Evolutionary conservation across 345 rosid genomes (phyloP).

Genomic region (Moricandia moricandioides): DNA sequence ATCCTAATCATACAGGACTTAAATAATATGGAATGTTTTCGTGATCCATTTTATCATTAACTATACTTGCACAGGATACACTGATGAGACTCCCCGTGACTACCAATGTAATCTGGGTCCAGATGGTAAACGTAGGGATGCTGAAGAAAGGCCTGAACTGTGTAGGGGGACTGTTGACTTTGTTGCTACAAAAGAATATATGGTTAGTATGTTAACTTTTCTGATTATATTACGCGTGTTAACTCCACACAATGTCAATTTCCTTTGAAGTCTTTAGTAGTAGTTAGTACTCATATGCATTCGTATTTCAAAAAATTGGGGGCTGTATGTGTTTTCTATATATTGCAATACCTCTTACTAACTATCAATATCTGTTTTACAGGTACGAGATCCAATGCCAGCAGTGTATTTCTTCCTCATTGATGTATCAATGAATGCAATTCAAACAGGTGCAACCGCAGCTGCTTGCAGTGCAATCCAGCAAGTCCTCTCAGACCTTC

Average conservation of each 20-base stretch:
- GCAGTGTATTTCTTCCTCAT: constrained; percentile 87
- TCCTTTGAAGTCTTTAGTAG: too few relatives aligned
- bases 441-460: constrained; percentile 95
- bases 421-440: constrained; percentile 92
- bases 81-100: constrained; percentile 78
- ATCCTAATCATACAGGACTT: too few relatives aligned
- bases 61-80: constrained; percentile 51
- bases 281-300: too few relatives aligned
- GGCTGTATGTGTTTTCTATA: too few relatives aligned
- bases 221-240: too few relatives aligned
- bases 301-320: too few relatives aligned
- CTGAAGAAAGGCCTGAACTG: constrained; percentile 91
- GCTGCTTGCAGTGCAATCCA: constrained; percentile 92
- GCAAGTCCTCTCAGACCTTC: constrained; percentile 92
- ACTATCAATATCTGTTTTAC: constrained; percentile 23
- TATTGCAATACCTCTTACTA: too few relatives aligned
- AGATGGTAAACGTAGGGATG: constrained; percentile 91
- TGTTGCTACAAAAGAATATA: constrained; percentile 86
- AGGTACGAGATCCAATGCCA: constrained; percentile 99
- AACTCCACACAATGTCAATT: too few relatives aligned
- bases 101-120: constrained; percentile 89
- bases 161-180: constrained; percentile 93
- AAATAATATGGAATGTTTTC: too few relatives aligned
- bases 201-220: constrained; percentile 66
- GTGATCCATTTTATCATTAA: constrained; percentile 10